Conservation (phyloP, 345 rosid species). For the Gossypium raimondii region DNA sequence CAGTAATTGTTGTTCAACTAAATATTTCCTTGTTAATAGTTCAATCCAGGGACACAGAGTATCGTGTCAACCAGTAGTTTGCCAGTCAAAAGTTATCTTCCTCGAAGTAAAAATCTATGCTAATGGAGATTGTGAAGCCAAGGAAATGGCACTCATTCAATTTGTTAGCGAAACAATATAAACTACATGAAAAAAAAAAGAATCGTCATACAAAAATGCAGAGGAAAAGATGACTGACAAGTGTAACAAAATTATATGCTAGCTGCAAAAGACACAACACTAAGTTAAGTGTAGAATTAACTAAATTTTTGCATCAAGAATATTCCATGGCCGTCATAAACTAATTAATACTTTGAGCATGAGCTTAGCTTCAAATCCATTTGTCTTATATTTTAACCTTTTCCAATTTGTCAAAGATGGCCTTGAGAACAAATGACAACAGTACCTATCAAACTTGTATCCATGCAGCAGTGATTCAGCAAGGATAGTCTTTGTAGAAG, state of each 20-base stretch:
- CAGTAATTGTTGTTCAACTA: not conserved
- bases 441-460: slow-evolving; percentile 96
- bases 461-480: slow-evolving; percentile 97
- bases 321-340: not conserved
- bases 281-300: not conserved
- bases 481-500: slow-evolving; percentile 98
- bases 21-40: not conserved
- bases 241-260: not conserved
- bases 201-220: not conserved
- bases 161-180: not conserved
- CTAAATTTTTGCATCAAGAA: not conserved
- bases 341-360: not conserved
- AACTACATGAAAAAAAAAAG: not conserved
- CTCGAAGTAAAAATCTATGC: not conserved
- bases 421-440: slow-evolving; percentile 2
- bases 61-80: too few species aligned
- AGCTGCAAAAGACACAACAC: not conserved
- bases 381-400: not conserved
- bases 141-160: not conserved
- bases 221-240: not conserved
- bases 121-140: not conserved
- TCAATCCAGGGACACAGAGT: not conserved
- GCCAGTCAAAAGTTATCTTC: not conserved
- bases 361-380: not conserved
- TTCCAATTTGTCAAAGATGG: not conserved